These are phyloP conservation scores for Marchantia polymorpha DNA, from an alignment of 225 moss, liverwort and hornwort genomes.

Conservation along the genomic window DNA sequence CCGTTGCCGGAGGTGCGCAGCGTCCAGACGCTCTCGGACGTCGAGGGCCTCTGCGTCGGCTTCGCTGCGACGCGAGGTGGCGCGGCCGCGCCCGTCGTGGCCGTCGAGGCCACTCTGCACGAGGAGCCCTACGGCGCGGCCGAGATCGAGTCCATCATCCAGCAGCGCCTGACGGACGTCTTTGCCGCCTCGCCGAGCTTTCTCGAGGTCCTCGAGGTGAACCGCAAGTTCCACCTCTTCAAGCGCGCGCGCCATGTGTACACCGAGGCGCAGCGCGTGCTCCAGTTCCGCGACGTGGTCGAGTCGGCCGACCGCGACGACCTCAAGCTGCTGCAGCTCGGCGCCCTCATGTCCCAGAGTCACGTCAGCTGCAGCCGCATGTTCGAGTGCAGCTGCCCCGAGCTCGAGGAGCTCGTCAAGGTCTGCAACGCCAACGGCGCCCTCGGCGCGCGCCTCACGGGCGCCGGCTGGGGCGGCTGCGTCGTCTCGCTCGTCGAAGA, in stretches of 20 bases:
- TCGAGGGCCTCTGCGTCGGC: conserved; percentile 78
- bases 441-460: conserved; percentile 79
- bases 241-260: conserved; percentile 95
- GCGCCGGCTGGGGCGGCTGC: conserved; percentile 98
- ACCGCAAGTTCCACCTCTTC: conserved; percentile 66
- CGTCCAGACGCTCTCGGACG: conserved; percentile 70
- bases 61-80: conserved; percentile 54
- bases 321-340: conserved; percentile 55
- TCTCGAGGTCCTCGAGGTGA: conserved; percentile 76
- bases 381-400: conserved; percentile 93
- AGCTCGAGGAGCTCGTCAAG: conserved; percentile 80
- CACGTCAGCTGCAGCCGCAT: conserved; percentile 83
- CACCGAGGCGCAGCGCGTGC: conserved; percentile 71
- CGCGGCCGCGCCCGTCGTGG: conserved; percentile 57
- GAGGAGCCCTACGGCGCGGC: conserved; percentile 60
- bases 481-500: conserved; percentile 84
- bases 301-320: conserved; percentile 44
- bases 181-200: conserved; percentile 64
- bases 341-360: conserved; percentile 84
- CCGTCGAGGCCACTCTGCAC: conserved; percentile 53
- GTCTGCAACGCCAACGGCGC: conserved; percentile 65
- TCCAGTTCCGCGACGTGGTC: conserved; percentile 29
- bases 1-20: conserved; percentile 49
- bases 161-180: conserved; percentile 43
- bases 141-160: conserved; percentile 67